These are phyloP conservation scores for Litchi chinensis DNA, from an alignment of 345 rosid genomes.

Conservation along the genomic window DNA sequence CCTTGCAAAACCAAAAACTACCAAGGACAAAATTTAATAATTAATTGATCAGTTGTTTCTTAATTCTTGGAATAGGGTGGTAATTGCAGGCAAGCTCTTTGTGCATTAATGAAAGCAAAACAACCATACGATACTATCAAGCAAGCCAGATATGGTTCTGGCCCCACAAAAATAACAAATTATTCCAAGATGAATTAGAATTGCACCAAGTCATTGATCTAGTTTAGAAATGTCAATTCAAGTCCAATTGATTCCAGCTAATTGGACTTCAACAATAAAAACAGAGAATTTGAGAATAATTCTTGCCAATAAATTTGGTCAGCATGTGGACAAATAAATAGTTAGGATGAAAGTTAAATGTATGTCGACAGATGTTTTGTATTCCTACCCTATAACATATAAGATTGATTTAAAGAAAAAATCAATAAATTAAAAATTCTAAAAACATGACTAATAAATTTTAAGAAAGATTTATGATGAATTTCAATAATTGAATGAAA, in stretches of 20 bases:
- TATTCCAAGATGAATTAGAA: slow-evolving; percentile 4
- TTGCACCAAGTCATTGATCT: not conserved
- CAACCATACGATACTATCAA: not conserved
- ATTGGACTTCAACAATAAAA: not conserved
- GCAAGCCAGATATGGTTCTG: not conserved
- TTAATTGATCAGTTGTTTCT: not conserved
- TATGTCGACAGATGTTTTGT: not conserved
- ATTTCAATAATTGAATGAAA: too few species aligned
- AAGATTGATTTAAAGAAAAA: not conserved
- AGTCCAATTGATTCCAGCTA: not conserved
- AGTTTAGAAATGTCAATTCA: slow-evolving; percentile 27
- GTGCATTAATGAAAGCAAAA: not conserved
- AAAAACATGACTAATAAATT: not conserved
- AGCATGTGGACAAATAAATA: not conserved
- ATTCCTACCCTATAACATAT: not conserved
- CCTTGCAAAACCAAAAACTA: not conserved
- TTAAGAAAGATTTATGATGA: too few species aligned
- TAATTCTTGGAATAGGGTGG: not conserved
- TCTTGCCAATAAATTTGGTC: slow-evolving; percentile 5
- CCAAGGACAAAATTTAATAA: not conserved
- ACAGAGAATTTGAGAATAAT: slow-evolving; percentile 5
- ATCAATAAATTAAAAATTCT: not conserved
- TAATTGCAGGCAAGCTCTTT: not conserved
- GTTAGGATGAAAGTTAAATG: not conserved
- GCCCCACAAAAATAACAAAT: not conserved